Base-by-base conservation (phyloP, 345 rosid species). In the Murraya paniculata region DNA sequence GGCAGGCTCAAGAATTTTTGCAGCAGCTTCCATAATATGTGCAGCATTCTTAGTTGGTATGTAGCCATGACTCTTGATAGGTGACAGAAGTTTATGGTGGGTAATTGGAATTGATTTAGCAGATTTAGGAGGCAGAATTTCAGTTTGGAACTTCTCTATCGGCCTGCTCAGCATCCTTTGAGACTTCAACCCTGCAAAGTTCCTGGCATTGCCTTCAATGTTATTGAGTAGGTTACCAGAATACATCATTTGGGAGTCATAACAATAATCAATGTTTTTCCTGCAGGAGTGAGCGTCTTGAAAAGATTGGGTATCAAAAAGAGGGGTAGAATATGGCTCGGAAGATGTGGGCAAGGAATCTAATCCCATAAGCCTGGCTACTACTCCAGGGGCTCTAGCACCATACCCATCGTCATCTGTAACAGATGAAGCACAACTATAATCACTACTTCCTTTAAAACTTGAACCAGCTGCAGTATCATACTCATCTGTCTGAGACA, bases 361-460 rank as follows among this genome's bases (percentile, higher is more conserved):
- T 80, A 96, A 85, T 78, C 99, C 99, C 99, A 96, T 96, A 68
- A 96, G 98, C 89, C 98, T 89, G 14, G 98, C 98, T 57, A 96
- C 98, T 50, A 94, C 98, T 58, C 91, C 90, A 8, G 99, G 97
- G 35, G 91, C 90, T 87, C 76, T 92, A 81, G 87, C 87, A 64
- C 91, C 99, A 74, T 82, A 89, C 27, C 92, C 91, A 64, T 94
- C 99, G 71, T 96, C 99, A 81, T 92, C 97, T 30, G 92, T 90
- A 56, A 94, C 92, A 27, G 99, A 96, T 10, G 98, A 96, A 55
- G 98, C 94, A 84, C 97, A 96, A 74, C 99, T 96, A 13, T 90
- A 88, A 64, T 92, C 94, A 45, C 91, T 83, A 57, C 90, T 79
- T 45, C 88, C 94, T 80, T 87, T 88, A 61, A 82, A 79, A 83